Conservation (phyloP, 2,329 filamentous ascomycete species). For the Trichophyton schoenleinii region DNA sequence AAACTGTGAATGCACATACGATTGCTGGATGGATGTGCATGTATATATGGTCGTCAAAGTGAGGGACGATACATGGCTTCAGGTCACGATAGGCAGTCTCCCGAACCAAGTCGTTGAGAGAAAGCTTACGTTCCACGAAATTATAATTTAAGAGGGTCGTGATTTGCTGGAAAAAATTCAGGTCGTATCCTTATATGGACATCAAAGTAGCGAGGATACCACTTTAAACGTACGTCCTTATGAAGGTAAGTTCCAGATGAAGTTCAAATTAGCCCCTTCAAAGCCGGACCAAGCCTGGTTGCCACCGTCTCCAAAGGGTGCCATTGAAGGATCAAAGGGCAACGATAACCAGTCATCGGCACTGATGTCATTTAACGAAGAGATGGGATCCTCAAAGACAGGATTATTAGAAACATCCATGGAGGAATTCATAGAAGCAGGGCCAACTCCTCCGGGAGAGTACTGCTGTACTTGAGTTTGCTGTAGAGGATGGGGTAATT, state of each 20-base stretch:
- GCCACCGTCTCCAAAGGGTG: constrained; percentile 30
- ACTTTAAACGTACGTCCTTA: constrained; percentile 11
- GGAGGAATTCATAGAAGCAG: background rate
- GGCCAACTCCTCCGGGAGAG: background rate
- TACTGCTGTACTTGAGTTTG: background rate
- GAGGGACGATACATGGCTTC: too few species aligned
- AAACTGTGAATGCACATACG: too few species aligned
- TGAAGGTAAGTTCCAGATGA: constrained; percentile 33
- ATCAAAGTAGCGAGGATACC: background rate
- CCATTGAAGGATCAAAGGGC: constrained; percentile 34
- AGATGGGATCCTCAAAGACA: constrained; percentile 10
- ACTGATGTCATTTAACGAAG: constrained; percentile 12
- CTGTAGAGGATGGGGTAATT: background rate
- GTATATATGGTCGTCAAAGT: too few species aligned
- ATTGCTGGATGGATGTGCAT: too few species aligned
- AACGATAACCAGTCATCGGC: constrained; percentile 32
- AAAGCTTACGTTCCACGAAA: too few species aligned
- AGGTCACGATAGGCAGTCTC: too few species aligned
- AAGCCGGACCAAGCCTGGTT: constrained; percentile 28
- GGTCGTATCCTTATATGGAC: background rate
- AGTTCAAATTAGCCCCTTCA: constrained; percentile 30
- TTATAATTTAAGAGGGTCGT: too few species aligned
- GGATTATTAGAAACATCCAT: constrained; percentile 8
- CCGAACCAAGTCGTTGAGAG: too few species aligned
- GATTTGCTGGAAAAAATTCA: too few species aligned